Conservation (phyloP, 225 moss, liverwort and hornwort species). For the Physcomitrium patens region DNA sequence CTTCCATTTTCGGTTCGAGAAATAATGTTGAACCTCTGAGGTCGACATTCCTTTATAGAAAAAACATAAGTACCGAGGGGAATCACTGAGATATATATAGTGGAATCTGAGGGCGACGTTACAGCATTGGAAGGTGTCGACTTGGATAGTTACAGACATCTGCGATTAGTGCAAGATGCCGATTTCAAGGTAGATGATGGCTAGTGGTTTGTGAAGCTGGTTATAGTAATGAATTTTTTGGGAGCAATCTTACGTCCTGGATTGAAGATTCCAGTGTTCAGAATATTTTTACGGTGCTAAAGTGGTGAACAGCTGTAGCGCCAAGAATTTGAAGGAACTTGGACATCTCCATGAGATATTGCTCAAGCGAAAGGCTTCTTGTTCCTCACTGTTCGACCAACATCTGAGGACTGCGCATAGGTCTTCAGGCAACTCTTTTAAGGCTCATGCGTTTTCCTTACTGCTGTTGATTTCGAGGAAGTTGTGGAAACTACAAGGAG, state of each 20-base stretch:
- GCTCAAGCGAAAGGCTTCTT: background rate
- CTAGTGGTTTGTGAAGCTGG: background rate
- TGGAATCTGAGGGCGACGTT: constrained; percentile 1
- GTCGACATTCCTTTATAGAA: background rate
- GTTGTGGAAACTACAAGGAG: background rate
- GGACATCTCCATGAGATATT: background rate
- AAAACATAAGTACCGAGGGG: background rate
- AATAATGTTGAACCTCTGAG: background rate
- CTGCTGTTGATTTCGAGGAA: background rate
- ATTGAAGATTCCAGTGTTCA: background rate
- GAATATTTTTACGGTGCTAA: background rate
- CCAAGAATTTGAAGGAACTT: background rate
- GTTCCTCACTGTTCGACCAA: background rate
- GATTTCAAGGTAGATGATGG: background rate
- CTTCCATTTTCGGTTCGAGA: too few relatives aligned
- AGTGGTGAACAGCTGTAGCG: background rate
- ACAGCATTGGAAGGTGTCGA: background rate
- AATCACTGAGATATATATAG: constrained; percentile 1
- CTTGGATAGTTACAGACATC: background rate
- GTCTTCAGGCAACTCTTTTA: background rate
- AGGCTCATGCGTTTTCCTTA: background rate
- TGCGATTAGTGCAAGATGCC: background rate
- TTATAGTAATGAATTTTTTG: background rate
- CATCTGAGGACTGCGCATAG: background rate
- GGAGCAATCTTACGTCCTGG: background rate